Evolutionary conservation across 2,329 filamentous ascomycete species (phyloP).

Genomic region (Talaromyces sp.): DNA sequence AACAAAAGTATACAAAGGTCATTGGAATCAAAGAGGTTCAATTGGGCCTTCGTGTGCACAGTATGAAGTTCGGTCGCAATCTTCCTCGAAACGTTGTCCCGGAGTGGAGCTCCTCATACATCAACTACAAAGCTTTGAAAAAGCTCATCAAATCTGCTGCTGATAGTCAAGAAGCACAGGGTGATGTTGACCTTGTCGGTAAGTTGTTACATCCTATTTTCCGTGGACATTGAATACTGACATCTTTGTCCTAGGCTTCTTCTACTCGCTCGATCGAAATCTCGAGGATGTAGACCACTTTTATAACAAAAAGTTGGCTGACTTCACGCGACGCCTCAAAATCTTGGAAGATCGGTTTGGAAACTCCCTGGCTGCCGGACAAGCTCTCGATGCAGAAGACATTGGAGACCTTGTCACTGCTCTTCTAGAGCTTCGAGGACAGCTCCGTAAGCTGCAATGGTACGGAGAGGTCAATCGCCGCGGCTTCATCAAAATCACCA

Average conservation of each 20-base stretch:
- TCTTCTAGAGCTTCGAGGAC: conserved; percentile 79
- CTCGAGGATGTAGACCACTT: conserved; percentile 95
- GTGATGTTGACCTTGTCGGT: conserved; percentile 87
- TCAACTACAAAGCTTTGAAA: conserved; percentile 64
- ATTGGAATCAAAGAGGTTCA: background rate
- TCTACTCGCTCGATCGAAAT: conserved; percentile 93
- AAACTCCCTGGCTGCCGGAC: conserved; percentile 63
- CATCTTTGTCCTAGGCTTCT: conserved; percentile 67
- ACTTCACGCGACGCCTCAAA: conserved; percentile 77
- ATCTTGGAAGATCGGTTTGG: conserved; percentile 87
- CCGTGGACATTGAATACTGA: background rate
- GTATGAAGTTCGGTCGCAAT: conserved; percentile 52
- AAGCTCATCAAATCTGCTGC: conserved; percentile 84
- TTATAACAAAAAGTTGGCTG: conserved; percentile 92
- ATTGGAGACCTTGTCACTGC: conserved; percentile 87
- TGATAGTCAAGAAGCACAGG: conserved; percentile 63
- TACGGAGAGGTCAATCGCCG: conserved; percentile 95
- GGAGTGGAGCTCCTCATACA: conserved; percentile 50
- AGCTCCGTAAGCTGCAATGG: conserved; percentile 90
- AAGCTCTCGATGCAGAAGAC: conserved; percentile 80
- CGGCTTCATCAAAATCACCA: conserved; percentile 97
- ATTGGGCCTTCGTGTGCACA: conserved; percentile 20
- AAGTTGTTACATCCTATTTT: conserved; percentile 42
- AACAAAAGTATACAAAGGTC: background rate
- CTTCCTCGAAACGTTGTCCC: conserved; percentile 49